Evolutionary conservation across 2,329 filamentous ascomycete species (phyloP).

Genomic region (Verticillium nonalfalfae): DNA sequence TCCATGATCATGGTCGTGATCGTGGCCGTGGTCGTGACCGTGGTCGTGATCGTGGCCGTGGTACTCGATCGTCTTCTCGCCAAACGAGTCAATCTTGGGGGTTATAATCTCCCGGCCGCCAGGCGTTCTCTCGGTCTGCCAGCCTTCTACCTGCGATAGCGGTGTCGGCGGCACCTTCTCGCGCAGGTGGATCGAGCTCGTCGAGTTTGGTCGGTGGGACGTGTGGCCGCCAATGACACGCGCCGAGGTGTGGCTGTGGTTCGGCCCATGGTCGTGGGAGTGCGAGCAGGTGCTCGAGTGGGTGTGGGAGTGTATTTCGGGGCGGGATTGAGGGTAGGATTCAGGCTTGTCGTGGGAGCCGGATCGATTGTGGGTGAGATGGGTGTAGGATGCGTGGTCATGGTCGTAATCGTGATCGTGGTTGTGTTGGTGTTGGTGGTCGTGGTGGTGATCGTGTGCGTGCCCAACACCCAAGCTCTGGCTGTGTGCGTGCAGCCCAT

Average conservation of each 20-base stretch:
- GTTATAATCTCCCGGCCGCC: constrained; percentile 33
- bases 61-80: background rate
- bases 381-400: constrained; percentile 5
- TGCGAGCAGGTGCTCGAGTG: constrained; percentile 20
- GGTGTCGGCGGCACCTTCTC: constrained; percentile 24
- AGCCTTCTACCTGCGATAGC: constrained; percentile 28
- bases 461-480: constrained; percentile 20
- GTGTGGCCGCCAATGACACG: background rate
- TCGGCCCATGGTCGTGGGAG: constrained; percentile 15
- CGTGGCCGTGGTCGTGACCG: constrained; percentile 19
- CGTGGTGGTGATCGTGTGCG: constrained; percentile 22
- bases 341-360: constrained; percentile 15
- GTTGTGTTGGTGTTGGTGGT: constrained; percentile 21
- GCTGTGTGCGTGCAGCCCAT: constrained; percentile 17
- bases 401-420: constrained; percentile 15
- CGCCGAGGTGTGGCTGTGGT: constrained; percentile 8
- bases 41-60: constrained; percentile 16
- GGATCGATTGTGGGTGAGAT: background rate
- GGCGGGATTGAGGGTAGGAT: constrained; percentile 6
- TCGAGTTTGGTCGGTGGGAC: background rate
- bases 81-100: constrained; percentile 13
- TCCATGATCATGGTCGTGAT: constrained; percentile 16
- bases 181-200: constrained; percentile 9
- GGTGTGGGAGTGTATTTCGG: constrained; percentile 17
- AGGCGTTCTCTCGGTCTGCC: constrained; percentile 32